Percentiles rank a stretch among this genome's conserved stretches.
phyloP scores from a whole-genome alignment of 306 rosid genomes.

The Lablab purpureus region DNA sequence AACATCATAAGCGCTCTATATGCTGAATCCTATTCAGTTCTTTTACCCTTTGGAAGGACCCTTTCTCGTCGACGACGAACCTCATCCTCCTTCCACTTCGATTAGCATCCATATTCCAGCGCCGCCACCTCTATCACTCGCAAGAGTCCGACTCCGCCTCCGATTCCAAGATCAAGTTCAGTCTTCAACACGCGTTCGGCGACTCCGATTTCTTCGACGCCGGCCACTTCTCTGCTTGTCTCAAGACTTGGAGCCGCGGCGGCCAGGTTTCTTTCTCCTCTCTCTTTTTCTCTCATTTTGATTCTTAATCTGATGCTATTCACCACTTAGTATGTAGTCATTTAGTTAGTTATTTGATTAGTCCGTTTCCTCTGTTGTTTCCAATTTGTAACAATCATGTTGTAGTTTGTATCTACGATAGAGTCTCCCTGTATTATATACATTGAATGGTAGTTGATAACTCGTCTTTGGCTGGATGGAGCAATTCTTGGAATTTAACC shows the following conservation, averaged over 20 bases:
- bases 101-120: slow-evolving; percentile 38
- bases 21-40: too few species aligned
- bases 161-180: slow-evolving; percentile 92
- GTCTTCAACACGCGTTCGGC: slow-evolving; percentile 86
- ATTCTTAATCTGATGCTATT: not conserved
- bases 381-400: not conserved
- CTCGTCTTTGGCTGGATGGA: not conserved
- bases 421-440: not conserved
- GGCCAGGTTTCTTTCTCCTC: slow-evolving; percentile 68
- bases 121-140: slow-evolving; percentile 45
- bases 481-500: too few species aligned
- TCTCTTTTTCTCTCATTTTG: not conserved
- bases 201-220: slow-evolving; percentile 80
- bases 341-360: not conserved
- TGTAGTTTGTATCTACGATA: not conserved
- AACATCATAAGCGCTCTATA: too few species aligned
- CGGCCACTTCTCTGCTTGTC: slow-evolving; percentile 89
- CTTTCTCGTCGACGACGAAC: slow-evolving; percentile 80
- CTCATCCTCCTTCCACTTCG: slow-evolving; percentile 48
- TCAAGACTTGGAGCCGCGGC: slow-evolving; percentile 88
- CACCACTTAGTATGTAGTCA: too few species aligned
- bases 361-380: not conserved
- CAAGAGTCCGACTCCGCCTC: slow-evolving; percentile 79
- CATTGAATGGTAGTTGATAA: not conserved
- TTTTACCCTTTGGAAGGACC: too few species aligned